Evolutionary conservation across 108 stramenopile species (phyloP), one percentile per base, ranked within the genome.

Genomic region (Nitzschia putrida): DNA sequence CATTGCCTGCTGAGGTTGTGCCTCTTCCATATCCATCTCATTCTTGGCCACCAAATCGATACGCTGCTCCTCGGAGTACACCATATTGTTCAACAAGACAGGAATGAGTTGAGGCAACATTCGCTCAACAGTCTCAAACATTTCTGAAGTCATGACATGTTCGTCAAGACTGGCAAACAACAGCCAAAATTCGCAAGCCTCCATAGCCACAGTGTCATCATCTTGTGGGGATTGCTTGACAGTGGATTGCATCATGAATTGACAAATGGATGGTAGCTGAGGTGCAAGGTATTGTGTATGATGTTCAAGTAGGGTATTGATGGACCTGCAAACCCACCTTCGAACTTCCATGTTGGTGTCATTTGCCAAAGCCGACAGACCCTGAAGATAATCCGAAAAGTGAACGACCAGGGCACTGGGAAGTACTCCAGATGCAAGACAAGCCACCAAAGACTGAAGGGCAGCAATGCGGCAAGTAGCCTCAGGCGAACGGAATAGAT

Each of bases 181-280:
- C 55, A 94, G 69, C 95, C 95, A 96, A 64, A 94, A 96, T 39
- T 96, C 95, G 61, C 91, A 92, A 13, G 95, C 95, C 67, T 96
- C 95, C 45, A 88, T 73, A 23, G 93, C 83, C 20, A 93, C 91
- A 11, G 58, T 40, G 0, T 70, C 59, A n/a, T 70, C 20, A 41
- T 59, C 16, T 7, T 53, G 44, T 57, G 45, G 68, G 43, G 66
- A 60, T 41, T 65, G 44, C 11, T 29, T 86, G 21, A 79, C 68
- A 20, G 87, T 89, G 18, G 84, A 79, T 12, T 78, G 71, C 39
- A 94, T 55, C 91, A 96, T 92, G 67, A 94, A 93, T 68, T 91
- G 85, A 13, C 83, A 77, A 53, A 93, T 83, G 22, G 90, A 70
- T 51, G 61, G 64, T 65, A 92, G 80, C 23, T 90, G 85, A 6